Evolutionary conservation across 805 yeast species (phyloP).

Genomic region (Ogataea thermomethanolica): DNA sequence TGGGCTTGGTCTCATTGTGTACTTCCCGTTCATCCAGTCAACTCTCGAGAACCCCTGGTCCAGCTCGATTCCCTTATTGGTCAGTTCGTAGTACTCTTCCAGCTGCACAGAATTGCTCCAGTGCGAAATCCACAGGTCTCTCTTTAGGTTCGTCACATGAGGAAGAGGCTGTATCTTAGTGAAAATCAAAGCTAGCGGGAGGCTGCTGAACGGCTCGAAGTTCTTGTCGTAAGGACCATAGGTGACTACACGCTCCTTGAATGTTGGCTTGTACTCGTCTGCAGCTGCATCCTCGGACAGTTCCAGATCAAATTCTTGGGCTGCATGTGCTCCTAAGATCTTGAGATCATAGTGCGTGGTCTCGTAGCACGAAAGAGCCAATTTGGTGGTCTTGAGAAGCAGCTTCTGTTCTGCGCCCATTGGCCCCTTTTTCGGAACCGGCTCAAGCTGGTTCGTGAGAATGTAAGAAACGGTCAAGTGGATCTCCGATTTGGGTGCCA

Average conservation of each 20-base stretch:
- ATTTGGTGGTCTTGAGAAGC: conserved; percentile 46
- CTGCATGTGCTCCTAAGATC: conserved; percentile 15
- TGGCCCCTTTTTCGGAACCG: conserved; percentile 61
- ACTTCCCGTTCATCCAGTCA: conserved; percentile 64
- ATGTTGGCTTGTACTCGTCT: conserved; percentile 22
- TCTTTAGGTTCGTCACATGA: conserved; percentile 53
- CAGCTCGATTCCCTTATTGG: conserved; percentile 72
- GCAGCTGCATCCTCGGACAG: conserved; percentile 28
- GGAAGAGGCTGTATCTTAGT: conserved; percentile 64
- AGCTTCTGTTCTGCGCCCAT: conserved; percentile 62
- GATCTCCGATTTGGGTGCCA: conserved; percentile 57
- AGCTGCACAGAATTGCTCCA: conserved; percentile 68
- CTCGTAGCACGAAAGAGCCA: conserved; percentile 58
- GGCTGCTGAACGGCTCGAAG: conserved; percentile 43
- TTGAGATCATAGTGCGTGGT: conserved; percentile 36
- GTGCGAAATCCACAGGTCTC: conserved; percentile 89
- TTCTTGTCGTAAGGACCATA: conserved; percentile 51
- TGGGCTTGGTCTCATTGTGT: conserved; percentile 49
- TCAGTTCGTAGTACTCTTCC: conserved; percentile 82
- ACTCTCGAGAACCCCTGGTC: conserved; percentile 72
- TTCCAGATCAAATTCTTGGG: conserved; percentile 16
- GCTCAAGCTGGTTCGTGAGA: conserved; percentile 44
- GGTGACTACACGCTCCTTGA: conserved; percentile 39
- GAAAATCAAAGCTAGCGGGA: conserved; percentile 56
- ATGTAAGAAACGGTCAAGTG: conserved; percentile 49